Evolutionary conservation across 768 basidiomycete species (phyloP), one percentile per base, ranked within the genome.

Genomic region (Kwoniella mangroviensis): DNA sequence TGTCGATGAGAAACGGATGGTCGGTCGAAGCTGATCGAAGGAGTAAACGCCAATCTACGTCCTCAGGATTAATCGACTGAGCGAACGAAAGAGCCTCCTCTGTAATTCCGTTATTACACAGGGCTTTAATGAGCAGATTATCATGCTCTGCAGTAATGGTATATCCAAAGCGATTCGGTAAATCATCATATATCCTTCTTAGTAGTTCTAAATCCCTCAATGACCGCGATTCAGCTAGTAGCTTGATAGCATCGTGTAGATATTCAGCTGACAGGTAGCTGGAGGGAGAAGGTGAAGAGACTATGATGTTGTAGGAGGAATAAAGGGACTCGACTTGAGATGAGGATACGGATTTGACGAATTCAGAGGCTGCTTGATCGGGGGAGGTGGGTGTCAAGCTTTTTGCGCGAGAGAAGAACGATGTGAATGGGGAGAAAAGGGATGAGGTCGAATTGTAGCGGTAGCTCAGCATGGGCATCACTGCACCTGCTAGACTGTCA

Each of bases 361-460:
- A 68, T 17, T 1, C 40, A 7, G 53, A 19, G 28, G 54, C 51
- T 17, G 40, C 60, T 53, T 54, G 40, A 21, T 62, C 28, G 28
- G 67, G 21, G 28, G 63, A 40, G 21, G 62, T 21, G 19, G 42
- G 15, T 2, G 43, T 19, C 3, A 51, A 42, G 13, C 28, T 11
- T 15, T 54, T 60, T 55, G 43, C 56, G 40, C 68, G 68, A 19
- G 59, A 62, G 56, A 69, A 69, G 62, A 69, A 69, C 2, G 68
- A 69, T 19, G 59, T 69, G 11, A 69, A 52, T 2, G 61, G 68
- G 11, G 68, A 63, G 61, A 69, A 57, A 15, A 69, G 62, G 12
- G 68, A 63, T n/a, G 61, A 57, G 10, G 68, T 69, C 6, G 61
- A 63, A n/a, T 69, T 69, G 45, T 64, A 51, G 19, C 68, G 49